A percentile compares a stretch with the other conserved stretches of the same genome.
phyloP scores from a whole-genome alignment of 768 basidiomycete species.

The Suillus sp. region DNA sequence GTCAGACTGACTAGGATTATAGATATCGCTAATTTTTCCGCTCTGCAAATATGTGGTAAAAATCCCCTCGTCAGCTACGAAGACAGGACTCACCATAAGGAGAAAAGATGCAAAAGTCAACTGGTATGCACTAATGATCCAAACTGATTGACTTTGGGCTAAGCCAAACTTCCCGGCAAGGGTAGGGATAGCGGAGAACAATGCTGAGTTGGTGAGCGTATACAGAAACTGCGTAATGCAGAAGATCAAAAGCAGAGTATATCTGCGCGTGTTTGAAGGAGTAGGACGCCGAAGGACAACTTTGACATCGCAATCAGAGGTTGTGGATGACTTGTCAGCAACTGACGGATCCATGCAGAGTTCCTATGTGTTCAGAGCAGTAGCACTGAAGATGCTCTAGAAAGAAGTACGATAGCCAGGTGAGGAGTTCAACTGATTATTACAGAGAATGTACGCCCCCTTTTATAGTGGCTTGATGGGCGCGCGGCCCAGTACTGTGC shows the following conservation, averaged over 20 bases:
- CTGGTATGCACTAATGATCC: constrained; percentile 40
- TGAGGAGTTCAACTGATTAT: neutral
- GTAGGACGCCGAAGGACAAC: neutral
- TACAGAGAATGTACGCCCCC: neutral
- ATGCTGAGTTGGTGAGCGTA: constrained; percentile 36
- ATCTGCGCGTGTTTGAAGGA: neutral
- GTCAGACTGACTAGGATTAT: constrained; percentile 33
- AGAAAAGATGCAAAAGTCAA: constrained; percentile 39
- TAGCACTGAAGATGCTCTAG: neutral
- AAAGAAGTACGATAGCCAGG: neutral
- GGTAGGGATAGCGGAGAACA: constrained; percentile 35
- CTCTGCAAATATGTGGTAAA: constrained; percentile 21
- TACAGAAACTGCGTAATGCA: constrained; percentile 42
- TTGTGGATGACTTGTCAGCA: neutral
- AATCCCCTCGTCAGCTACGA: neutral
- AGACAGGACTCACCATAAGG: constrained; percentile 30
- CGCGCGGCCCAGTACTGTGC: neutral
- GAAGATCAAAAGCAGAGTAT: constrained; percentile 33
- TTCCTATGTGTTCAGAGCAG: neutral
- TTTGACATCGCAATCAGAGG: neutral
- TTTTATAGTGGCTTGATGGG: neutral
- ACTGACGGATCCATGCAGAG: neutral
- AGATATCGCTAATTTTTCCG: constrained; percentile 35
- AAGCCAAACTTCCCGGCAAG: constrained; percentile 19
- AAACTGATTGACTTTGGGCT: constrained; percentile 14